Evolutionary conservation across 2,329 filamentous ascomycete genomes (phyloP).

Genomic region (Niveomyces coronatus): DNA sequence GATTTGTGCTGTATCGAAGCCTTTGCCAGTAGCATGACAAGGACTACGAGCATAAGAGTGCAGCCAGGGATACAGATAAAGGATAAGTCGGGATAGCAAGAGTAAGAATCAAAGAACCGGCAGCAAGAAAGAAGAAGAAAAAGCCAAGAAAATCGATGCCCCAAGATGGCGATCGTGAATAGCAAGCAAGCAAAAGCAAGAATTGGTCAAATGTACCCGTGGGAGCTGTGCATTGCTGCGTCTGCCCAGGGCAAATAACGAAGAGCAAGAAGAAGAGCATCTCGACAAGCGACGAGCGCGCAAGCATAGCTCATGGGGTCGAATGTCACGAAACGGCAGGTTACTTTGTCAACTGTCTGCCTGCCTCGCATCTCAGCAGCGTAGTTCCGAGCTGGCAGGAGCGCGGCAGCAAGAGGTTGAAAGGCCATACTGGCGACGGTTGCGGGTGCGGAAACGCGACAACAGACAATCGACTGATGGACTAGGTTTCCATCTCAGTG

Average conservation of each 20-base stretch:
- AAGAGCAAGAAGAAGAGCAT: neutral
- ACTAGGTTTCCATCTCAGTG: too few relatives aligned
- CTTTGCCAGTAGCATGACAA: too few relatives aligned
- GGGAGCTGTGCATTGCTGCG: slow-evolving; percentile 7
- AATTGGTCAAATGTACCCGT: slow-evolving; percentile 7
- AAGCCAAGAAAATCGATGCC: neutral
- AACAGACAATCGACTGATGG: too few relatives aligned
- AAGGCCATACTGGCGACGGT: too few relatives aligned
- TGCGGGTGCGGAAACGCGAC: too few relatives aligned
- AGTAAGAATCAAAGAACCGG: neutral
- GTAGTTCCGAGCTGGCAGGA: slow-evolving; percentile 3
- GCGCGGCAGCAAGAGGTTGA: neutral
- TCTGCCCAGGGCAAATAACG: neutral
- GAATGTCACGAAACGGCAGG: too few relatives aligned
- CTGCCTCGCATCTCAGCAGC: slow-evolving; percentile 1
- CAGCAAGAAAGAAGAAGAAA: neutral
- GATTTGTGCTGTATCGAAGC: too few relatives aligned
- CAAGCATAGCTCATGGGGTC: too few relatives aligned
- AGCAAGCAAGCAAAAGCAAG: slow-evolving; percentile 9
- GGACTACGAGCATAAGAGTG: neutral
- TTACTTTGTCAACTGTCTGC: too few relatives aligned
- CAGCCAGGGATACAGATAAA: slow-evolving; percentile 6
- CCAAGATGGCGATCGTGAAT: neutral
- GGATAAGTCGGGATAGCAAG: slow-evolving; percentile 1
- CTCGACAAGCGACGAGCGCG: too few relatives aligned